Percentiles rank a stretch among this genome's conserved stretches.
Conservation (phyloP, 768 basidiomycete genomes). For the Amanita phalloides region DNA sequence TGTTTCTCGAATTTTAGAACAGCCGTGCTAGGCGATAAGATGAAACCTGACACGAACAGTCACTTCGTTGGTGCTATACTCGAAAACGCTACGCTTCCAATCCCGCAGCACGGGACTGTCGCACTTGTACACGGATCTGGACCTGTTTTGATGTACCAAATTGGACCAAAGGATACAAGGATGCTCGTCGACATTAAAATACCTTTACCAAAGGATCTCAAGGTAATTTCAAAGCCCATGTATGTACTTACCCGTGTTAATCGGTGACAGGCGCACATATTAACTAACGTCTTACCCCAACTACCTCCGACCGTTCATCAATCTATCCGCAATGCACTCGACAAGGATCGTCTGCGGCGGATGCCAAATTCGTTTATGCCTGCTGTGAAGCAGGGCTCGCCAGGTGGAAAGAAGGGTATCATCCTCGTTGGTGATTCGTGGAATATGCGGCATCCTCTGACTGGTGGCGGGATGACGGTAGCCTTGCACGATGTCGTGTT, state of each 20-base stretch:
- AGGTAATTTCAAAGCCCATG: conserved; percentile 30
- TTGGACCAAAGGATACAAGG: conserved; percentile 78
- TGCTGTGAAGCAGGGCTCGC: conserved; percentile 51
- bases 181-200: conserved; percentile 88
- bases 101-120: conserved; percentile 76
- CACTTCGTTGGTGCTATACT: conserved; percentile 84
- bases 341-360: conserved; percentile 69
- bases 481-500: conserved; percentile 80
- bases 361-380: conserved; percentile 98
- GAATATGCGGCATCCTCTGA: conserved; percentile 99
- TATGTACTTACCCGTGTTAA: not conserved
- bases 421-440: conserved; percentile 91
- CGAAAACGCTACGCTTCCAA: conserved; percentile 63
- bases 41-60: conserved; percentile 49
- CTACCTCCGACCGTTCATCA: conserved; percentile 65
- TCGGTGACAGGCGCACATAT: conserved; percentile 48
- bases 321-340: conserved; percentile 57
- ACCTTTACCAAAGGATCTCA: conserved; percentile 75
- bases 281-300: conserved; percentile 64
- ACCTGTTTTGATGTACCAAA: conserved; percentile 90
- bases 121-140: conserved; percentile 71
- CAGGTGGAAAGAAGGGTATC: conserved; percentile 50
- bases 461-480: conserved; percentile 98
- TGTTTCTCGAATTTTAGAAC: conserved; percentile 90
- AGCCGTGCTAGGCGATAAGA: conserved; percentile 43